A percentile compares a stretch with the other conserved stretches of the same genome.
Conservation (phyloP, 495 filamentous ascomycete genomes). For the Talaromyces thailandensis region DNA sequence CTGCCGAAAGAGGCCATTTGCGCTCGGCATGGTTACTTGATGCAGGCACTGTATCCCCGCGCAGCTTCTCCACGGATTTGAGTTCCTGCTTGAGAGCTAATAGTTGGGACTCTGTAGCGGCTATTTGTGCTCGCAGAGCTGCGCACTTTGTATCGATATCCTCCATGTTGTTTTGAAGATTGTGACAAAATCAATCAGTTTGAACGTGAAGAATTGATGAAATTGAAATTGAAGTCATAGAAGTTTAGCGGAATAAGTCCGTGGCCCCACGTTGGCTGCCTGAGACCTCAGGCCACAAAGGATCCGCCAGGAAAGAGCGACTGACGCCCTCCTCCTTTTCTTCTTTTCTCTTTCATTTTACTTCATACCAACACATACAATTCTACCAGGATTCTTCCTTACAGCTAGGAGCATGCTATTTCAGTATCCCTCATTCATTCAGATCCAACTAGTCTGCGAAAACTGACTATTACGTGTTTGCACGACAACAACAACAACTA, state of each 20-base stretch:
- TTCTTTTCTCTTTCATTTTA: background rate
- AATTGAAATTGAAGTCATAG: background rate
- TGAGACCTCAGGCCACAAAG: background rate
- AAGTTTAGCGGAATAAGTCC: background rate
- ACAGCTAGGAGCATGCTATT: background rate
- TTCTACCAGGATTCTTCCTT: too few species aligned
- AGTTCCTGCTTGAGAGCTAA: conserved; percentile 29
- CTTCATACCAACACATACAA: background rate
- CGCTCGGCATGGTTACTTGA: conserved; percentile 8
- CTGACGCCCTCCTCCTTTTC: background rate
- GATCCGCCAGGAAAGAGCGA: background rate
- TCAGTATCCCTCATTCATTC: background rate
- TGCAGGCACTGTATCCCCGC: background rate
- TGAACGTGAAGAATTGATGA: background rate
- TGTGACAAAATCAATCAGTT: background rate
- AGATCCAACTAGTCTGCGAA: background rate
- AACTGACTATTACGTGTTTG: background rate
- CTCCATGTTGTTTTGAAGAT: background rate
- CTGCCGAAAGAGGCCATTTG: conserved; percentile 52
- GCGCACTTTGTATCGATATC: conserved; percentile 24
- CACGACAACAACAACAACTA: background rate
- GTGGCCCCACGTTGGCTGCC: background rate
- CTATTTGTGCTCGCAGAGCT: conserved; percentile 31
- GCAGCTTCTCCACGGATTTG: conserved; percentile 12
- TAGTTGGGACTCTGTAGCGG: conserved; percentile 28